Conservation (phyloP, 768 basidiomycete species). For the Russula earlei region DNA sequence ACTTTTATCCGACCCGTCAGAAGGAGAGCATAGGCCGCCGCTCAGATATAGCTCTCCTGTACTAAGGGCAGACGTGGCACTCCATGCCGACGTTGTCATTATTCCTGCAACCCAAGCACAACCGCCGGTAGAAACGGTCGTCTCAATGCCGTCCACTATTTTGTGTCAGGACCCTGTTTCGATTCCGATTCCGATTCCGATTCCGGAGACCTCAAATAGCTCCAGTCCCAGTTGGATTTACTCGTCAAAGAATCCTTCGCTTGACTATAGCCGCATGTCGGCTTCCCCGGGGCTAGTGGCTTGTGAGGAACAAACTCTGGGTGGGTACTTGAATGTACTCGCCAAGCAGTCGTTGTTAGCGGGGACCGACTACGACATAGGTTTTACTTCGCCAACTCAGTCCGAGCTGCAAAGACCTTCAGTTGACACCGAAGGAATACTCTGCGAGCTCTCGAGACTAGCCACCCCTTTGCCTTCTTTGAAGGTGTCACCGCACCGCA, state of each 20-base stretch:
- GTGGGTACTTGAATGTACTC: slow-evolving; percentile 28
- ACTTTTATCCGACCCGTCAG: not conserved
- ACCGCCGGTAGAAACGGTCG: not conserved
- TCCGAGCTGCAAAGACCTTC: not conserved
- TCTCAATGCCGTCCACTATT: not conserved
- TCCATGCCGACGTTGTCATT: not conserved
- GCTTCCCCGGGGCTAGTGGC: not conserved
- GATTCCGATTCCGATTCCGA: not conserved
- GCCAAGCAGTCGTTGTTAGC: slow-evolving; percentile 32
- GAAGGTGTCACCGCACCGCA: slow-evolving; percentile 22
- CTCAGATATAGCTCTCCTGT: not conserved
- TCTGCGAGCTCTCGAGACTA: slow-evolving; percentile 2
- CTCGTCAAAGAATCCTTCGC: not conserved
- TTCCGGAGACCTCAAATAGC: not conserved
- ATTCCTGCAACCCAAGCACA: not conserved
- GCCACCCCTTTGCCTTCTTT: not conserved
- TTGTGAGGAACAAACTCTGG: slow-evolving; percentile 9
- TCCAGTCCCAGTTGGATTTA: not conserved
- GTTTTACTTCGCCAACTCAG: not conserved
- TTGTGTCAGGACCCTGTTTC: not conserved
- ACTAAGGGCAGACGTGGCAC: not conserved
- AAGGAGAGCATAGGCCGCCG: not conserved
- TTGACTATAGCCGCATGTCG: not conserved
- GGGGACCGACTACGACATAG: slow-evolving; percentile 10
- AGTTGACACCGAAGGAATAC: not conserved